Base-by-base conservation (phyloP, 2,329 filamentous ascomycete genomes). In the Sporothrix phasma region DNA sequence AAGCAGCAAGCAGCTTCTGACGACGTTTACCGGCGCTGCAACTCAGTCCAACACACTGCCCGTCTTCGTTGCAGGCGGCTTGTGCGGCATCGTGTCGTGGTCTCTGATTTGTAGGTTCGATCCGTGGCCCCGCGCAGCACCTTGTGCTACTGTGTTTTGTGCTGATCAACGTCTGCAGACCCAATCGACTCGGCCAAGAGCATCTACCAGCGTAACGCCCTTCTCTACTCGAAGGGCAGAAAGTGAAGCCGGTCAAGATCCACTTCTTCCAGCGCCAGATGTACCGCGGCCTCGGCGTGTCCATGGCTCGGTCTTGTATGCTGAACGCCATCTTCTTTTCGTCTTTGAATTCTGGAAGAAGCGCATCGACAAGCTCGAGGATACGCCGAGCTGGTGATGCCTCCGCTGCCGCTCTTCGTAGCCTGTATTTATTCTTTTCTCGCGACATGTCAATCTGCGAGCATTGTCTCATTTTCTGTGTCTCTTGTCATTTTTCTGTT, bases 281-380 rank as follows among this genome's bases (percentile, higher is more conserved):
- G 85, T 95, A 94, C 75, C 86, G 89, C 69, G 90, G 90, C 34
- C 80, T 95, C 3, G 89, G 87, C 24, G 90, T 94, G 29, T 92
- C 89, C 43, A 92, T 94, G 86, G 83, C 85, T 68, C 86, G 90
- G 64, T 92, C 89, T 13, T 92, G 88, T 70, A 80, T 90, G 61
- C 86, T 94, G 69, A 95, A 95, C 73, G 89, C 90, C 69, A 89
- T 95, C 70, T 95, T 95, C 80, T 95, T 95, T 77, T 92, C 89
- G 49, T 88, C 87, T 95, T 94, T 73, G 90, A 95, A 76, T 87
- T 90, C 70, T 82, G 90, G 70, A 94, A 94, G 77, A 87, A 86
- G 73, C 79, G 80, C 68, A 84, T 86, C 74, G 81, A 82, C 71
- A 74, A 77, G 10, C 75, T 83, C 68, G 80, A 84, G 45, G 80